A percentile compares a stretch with the other conserved stretches of the same genome.
These are phyloP conservation scores for Diaporthe sp. DNA, from an alignment of 2,329 filamentous ascomycete genomes.

Conservation along the genomic window DNA sequence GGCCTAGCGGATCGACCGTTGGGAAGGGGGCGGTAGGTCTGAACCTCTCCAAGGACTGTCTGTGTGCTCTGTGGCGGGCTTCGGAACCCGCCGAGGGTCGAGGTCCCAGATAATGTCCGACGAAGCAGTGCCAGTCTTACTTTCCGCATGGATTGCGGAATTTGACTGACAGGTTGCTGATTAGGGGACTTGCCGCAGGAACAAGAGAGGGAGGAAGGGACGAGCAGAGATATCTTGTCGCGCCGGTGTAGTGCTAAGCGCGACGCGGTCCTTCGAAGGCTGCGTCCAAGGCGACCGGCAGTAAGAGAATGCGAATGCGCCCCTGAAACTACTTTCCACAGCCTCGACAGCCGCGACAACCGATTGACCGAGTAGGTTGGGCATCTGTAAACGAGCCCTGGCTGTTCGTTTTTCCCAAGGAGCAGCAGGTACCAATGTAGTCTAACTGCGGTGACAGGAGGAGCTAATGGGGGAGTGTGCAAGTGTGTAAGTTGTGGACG, in stretches of 20 bases:
- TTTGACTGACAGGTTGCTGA: background rate
- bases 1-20: constrained; percentile 23
- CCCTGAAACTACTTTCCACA: background rate
- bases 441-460: background rate
- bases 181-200: background rate
- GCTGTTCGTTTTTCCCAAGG: background rate
- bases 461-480: background rate
- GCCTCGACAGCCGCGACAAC: constrained; percentile 30
- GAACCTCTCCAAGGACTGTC: background rate
- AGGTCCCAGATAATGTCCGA: constrained; percentile 12
- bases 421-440: background rate
- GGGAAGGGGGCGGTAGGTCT: constrained; percentile 17
- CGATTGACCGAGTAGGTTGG: background rate
- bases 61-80: constrained; percentile 16
- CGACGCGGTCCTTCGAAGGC: constrained; percentile 6
- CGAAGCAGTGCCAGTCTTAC: constrained; percentile 18
- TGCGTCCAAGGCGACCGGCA: constrained; percentile 4
- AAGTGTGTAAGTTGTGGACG: background rate
- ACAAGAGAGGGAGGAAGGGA: background rate
- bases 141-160: constrained; percentile 2
- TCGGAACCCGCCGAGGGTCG: constrained; percentile 30
- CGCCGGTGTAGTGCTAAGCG: constrained; percentile 14
- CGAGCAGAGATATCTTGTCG: background rate
- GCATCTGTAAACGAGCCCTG: background rate
- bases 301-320: constrained; percentile 6